A percentile compares a stretch with the other conserved stretches of the same genome.
phyloP scores from a whole-genome alignment of 768 basidiomycete genomes.

The Boletus fagicola region DNA sequence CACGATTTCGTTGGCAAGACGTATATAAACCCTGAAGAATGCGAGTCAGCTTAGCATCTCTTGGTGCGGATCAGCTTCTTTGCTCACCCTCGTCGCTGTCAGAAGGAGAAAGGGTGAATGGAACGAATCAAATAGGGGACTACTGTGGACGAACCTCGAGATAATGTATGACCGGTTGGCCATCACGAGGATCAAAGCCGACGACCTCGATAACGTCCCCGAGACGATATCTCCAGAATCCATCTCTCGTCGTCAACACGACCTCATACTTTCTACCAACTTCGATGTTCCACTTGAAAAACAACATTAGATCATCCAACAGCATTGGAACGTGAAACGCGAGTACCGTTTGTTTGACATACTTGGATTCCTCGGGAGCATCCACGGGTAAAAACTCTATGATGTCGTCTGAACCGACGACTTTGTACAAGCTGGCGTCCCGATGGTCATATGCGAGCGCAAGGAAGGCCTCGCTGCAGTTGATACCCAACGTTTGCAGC shows the following conservation, averaged over 20 bases:
- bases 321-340: not conserved
- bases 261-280: conserved; percentile 19
- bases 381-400: conserved; percentile 22
- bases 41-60: not conserved
- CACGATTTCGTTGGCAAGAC: conserved; percentile 24
- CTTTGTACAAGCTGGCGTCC: conserved; percentile 24
- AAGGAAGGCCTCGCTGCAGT: conserved; percentile 24
- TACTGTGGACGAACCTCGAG: conserved; percentile 16
- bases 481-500: conserved; percentile 21
- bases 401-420: conserved; percentile 26
- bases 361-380: conserved; percentile 21
- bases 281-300: conserved; percentile 22
- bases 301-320: not conserved
- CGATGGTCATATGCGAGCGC: conserved; percentile 23
- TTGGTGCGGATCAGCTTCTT: not conserved
- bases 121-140: not conserved
- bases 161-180: conserved; percentile 23
- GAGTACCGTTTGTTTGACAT: conserved; percentile 19
- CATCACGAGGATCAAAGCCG: conserved; percentile 24
- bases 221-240: conserved; percentile 25
- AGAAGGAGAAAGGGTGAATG: not conserved
- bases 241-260: conserved; percentile 26
- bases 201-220: conserved; percentile 21
- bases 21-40: conserved; percentile 12
- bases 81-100: conserved; percentile 25